Evolutionary conservation across 169 alveolate species (phyloP).

Genomic region (Plasmodium sp.): DNA sequence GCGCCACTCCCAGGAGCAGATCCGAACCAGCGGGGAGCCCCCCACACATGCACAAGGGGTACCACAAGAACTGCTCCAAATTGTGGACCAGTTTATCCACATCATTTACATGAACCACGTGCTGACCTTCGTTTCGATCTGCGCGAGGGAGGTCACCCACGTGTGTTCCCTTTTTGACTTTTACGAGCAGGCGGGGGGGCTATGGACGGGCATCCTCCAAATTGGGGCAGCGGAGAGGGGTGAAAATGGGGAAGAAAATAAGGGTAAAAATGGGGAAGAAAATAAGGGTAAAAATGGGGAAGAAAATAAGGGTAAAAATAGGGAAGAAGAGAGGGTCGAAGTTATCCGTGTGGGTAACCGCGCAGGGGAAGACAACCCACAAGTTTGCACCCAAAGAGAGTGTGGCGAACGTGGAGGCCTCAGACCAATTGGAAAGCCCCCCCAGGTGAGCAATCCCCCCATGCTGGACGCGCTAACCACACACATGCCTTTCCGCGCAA

Average conservation of each 20-base stretch:
- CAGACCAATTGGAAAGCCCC: no score
- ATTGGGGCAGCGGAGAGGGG: background rate
- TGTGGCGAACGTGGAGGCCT: no score
- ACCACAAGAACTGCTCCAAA: background rate
- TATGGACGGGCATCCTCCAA: background rate
- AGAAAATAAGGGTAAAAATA: background rate
- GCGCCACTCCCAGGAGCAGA: no score
- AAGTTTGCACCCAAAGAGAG: background rate
- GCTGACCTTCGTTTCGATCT: constrained; percentile 1
- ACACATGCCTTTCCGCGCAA: background rate
- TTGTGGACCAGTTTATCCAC: background rate
- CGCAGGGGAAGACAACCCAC: background rate
- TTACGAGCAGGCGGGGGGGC: background rate
- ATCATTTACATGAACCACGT: background rate
- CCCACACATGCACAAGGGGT: no score
- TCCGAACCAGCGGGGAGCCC: no score
- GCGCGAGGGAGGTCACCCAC: background rate
- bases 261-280: background rate
- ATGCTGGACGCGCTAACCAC: background rate
- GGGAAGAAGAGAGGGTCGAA: background rate
- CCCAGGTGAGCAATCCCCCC: no score
- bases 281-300: background rate
- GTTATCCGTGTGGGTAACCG: background rate
- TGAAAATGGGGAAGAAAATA: background rate
- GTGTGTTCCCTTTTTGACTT: constrained; percentile 1